Evolutionary conservation across 1,284 basidiomycete genomes (phyloP), one percentile per base, ranked within the genome.

Genomic region (Tylopilus orsonianus): DNA sequence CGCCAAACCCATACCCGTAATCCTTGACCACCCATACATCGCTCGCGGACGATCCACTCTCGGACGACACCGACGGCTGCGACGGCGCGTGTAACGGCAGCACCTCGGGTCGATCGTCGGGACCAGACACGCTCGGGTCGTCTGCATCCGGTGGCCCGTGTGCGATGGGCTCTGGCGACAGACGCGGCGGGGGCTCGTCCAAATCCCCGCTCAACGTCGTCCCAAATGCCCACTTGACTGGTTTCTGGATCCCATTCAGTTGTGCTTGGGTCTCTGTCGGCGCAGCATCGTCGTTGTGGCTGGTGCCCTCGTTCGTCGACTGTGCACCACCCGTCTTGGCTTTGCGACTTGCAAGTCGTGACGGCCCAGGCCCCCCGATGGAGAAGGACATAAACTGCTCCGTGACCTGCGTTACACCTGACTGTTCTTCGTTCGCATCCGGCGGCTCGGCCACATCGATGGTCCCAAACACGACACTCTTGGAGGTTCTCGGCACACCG

Each of bases 1-100:
- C 59, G 5, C 81, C 81, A 53, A 83, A 83, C 1, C 81, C 79
- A 55, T 69, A 83, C 7, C 81, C 83, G 50, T 73, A 85, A 58
- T 87, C 75, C 53, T 74, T 77, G 38, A 85, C 84, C 51, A 75
- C 73, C 65, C 75, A 79, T 13, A 77, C 76, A 46, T 77, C 75
- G 27, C 65, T 67, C 14, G 49, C 9, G 9, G 45, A 23, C 7
- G 66, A 68, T 16, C 26, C 49, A 3, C 51, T 40, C 41, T 60
- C 55, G 4, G 53, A 56, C 16, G n/a, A n/a, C n/a, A n/a, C n/a
- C n/a, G n/a, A n/a, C n/a, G n/a, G n/a, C n/a, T n/a, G n/a, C n/a
- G n/a, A 32, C 16, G 41, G 7, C 16, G 45, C 24, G 2, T 35
- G 29, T 10, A 32, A 36, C 22, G 44, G 41, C 2, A 41, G 24